A percentile compares a stretch with the other conserved stretches of the same genome.
phyloP scores from a whole-genome alignment of 106 monocot species.

The Platanthera zijinensis region DNA sequence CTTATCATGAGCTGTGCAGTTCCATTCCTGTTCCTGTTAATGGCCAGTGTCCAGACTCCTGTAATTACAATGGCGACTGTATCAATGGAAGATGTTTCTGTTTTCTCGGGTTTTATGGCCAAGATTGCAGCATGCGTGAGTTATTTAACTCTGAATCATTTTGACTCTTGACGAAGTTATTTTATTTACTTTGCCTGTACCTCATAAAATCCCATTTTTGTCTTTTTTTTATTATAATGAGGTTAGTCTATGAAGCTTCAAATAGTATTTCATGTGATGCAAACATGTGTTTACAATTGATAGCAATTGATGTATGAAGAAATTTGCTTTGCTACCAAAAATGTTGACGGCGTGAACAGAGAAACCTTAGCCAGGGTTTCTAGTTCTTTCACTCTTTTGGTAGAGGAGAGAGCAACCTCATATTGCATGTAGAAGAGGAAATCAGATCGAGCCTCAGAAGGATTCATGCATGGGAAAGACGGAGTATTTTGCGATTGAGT shows the following conservation, averaged over 20 bases:
- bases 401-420: too few species aligned
- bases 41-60: conserved; percentile 72
- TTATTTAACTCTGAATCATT: not conserved
- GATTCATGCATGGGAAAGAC: too few species aligned
- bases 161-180: not conserved
- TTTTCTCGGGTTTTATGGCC: conserved; percentile 89
- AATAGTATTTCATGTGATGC: not conserved
- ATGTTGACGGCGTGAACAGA: too few species aligned
- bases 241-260: not conserved
- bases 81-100: conserved; percentile 78
- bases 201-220: not conserved
- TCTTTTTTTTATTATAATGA: not conserved
- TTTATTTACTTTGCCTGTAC: not conserved
- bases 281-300: too few species aligned
- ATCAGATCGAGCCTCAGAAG: too few species aligned
- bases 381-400: too few species aligned
- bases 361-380: too few species aligned
- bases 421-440: too few species aligned
- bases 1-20: conserved; percentile 86
- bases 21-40: conserved; percentile 25
- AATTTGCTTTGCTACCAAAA: too few species aligned
- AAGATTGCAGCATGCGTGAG: conserved; percentile 87
- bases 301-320: too few species aligned
- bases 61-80: conserved; percentile 83
- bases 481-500: too few species aligned